Percentiles rank a stretch among this genome's conserved stretches.
Conservation (phyloP, 805 yeast species). For the Yarrowia sp. region DNA sequence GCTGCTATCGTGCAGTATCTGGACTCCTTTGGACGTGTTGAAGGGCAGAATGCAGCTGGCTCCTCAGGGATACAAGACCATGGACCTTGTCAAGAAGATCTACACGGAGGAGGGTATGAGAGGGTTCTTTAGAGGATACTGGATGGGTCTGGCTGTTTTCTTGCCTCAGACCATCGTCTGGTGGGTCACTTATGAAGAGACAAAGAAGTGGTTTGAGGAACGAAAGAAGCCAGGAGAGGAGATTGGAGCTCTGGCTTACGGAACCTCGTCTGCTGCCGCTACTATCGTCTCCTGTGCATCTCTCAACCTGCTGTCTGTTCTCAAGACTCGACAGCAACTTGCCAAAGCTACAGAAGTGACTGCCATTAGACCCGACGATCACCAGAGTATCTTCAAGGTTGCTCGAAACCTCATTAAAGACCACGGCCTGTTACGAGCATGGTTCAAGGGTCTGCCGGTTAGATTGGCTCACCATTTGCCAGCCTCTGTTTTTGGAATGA, state of each 20-base stretch:
- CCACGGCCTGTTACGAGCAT: conserved; percentile 8
- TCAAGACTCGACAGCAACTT: conserved; percentile 16
- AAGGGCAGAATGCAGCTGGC: conserved; percentile 44
- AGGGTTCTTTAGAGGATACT: conserved; percentile 78
- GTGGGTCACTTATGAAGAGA: conserved; percentile 39
- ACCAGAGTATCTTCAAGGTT: conserved; percentile 15
- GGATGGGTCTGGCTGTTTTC: conserved; percentile 46
- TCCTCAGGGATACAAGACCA: conserved; percentile 27
- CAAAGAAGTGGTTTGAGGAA: conserved; percentile 6
- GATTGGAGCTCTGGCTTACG: conserved; percentile 17
- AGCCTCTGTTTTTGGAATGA: conserved; percentile 15
- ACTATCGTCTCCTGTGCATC: conserved; percentile 2
- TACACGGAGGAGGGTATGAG: conserved; percentile 63
- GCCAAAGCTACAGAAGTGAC: conserved; percentile 18
- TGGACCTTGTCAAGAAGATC: conserved; percentile 39
- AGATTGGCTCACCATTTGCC: conserved; percentile 21
- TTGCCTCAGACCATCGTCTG: conserved; percentile 45
- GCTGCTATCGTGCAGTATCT: conserved; percentile 39
- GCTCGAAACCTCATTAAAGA: conserved; percentile 18
- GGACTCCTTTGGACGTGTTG: conserved; percentile 45
- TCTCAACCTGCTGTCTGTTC: conserved; percentile 16
- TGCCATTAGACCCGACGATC: conserved; percentile 18
- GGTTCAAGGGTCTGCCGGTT: conserved; percentile 25
- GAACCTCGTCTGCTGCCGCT: conserved; percentile 7
- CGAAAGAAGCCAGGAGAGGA: neutral